A percentile compares a stretch with the other conserved stretches of the same genome.
Conservation (phyloP, 192 early-diverging fungal genomes). For the Linnemannia elongata region DNA sequence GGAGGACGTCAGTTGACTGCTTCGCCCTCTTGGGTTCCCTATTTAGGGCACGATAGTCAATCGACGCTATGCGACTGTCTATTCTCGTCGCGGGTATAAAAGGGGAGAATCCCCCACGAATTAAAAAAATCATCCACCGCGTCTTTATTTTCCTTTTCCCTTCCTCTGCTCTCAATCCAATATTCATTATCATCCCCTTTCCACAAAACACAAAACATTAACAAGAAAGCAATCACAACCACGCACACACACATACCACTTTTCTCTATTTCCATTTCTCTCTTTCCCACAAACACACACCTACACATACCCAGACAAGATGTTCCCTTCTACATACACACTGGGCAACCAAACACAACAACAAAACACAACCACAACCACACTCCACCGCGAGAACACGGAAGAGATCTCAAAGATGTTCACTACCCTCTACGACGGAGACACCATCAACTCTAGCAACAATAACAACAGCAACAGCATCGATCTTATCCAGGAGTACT, state of each 20-base stretch:
- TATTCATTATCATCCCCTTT: no score
- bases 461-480: neutral
- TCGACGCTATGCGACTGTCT: neutral
- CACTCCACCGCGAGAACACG: slow-evolving; percentile 26
- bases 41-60: neutral
- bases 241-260: neutral
- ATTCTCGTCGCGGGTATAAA: neutral
- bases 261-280: neutral
- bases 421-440: slow-evolving; percentile 30
- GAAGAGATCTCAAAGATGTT: slow-evolving; percentile 30
- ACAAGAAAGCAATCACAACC: neutral
- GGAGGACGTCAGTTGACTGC: neutral
- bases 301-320: neutral
- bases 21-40: neutral
- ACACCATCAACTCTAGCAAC: slow-evolving; percentile 4
- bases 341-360: neutral
- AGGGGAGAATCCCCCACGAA: neutral
- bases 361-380: neutral
- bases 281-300: neutral
- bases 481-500: neutral
- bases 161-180: neutral
- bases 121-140: neutral
- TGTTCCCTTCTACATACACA: slow-evolving; percentile 6
- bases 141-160: neutral
- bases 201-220: neutral